These are phyloP conservation scores for Betula pendula DNA, from an alignment of 306 rosid species.

Conservation along the genomic window DNA sequence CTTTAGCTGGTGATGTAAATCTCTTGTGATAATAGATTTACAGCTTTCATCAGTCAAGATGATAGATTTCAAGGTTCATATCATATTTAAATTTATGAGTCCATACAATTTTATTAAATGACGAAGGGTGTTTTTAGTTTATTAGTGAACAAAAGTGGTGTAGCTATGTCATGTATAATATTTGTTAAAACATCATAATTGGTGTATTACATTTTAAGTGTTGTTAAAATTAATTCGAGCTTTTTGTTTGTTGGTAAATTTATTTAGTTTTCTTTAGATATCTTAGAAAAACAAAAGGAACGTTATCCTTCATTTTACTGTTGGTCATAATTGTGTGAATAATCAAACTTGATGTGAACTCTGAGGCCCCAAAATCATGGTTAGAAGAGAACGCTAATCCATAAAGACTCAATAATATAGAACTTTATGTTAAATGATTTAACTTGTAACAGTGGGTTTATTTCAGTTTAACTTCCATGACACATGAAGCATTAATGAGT, in stretches of 20 bases:
- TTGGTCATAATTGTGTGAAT: not conserved
- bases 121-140: not conserved
- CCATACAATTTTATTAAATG: not conserved
- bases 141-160: not conserved
- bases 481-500: not conserved
- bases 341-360: not conserved
- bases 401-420: not conserved
- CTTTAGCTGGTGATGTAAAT: not conserved
- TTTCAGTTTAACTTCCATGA: not conserved
- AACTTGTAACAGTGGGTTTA: not conserved
- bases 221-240: not conserved
- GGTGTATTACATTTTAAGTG: too few species aligned
- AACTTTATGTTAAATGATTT: not conserved
- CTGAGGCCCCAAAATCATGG: not conserved
- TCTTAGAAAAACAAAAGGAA: too few species aligned
- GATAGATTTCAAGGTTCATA: too few species aligned
- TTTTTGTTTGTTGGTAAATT: not conserved
- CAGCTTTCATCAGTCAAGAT: too few species aligned
- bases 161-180: not conserved
- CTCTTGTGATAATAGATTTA: too few species aligned
- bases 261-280: too few species aligned
- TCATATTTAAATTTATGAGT: not conserved
- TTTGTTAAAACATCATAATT: not conserved
- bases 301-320: not conserved
- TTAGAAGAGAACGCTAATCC: not conserved